Evolutionary conservation across 257 asterid genomes (phyloP), one percentile per base, ranked within the genome.

Genomic region (Fraxinus anomala): DNA sequence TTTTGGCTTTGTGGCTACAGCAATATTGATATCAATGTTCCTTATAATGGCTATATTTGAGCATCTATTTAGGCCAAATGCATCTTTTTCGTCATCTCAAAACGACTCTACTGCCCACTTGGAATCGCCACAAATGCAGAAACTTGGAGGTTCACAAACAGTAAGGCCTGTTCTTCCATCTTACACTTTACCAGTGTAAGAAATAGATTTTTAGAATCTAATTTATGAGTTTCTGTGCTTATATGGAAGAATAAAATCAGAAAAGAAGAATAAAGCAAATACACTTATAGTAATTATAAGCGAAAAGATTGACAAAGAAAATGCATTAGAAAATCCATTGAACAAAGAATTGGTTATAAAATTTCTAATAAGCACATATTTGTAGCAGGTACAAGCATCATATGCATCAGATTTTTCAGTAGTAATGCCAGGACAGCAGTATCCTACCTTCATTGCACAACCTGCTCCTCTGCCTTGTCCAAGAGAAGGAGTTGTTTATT

Each of bases 1-100:
- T 17, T 94, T 92, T 70, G 98, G 98, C 10, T 91, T 94, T 63
- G 96, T 94, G 2, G 98, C 97, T 0, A 94, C 98, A 7, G 97
- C 98, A 34, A 81, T 88, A 82, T 83, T 93, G 88, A 79, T 93
- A 37, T 90, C 96, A 0, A 91, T 93, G 98, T 93, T 91, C 72
- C 88, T 93, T 42, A 88, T 91, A 72, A 94, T 94, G 97, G 98
- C 97, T 19, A 87, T 92, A 26, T 94, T 94, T 59, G 97, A 94
- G 87, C 97, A 85, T 80, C 31, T 88, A 13, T 83, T 88, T 74
- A 61, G 85, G 79, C 85, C 89, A 30, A 77, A 37, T 74, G 83
- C 87, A 47, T 24, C 69, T 9, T 63, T 63, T 63, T 63, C 19
- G 13, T 23, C 69, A 23, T 26, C 80, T 51, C 75, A 33, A 8